These are phyloP conservation scores for Psilocybe azurescens DNA, from an alignment of 768 basidiomycete species.

Conservation along the genomic window DNA sequence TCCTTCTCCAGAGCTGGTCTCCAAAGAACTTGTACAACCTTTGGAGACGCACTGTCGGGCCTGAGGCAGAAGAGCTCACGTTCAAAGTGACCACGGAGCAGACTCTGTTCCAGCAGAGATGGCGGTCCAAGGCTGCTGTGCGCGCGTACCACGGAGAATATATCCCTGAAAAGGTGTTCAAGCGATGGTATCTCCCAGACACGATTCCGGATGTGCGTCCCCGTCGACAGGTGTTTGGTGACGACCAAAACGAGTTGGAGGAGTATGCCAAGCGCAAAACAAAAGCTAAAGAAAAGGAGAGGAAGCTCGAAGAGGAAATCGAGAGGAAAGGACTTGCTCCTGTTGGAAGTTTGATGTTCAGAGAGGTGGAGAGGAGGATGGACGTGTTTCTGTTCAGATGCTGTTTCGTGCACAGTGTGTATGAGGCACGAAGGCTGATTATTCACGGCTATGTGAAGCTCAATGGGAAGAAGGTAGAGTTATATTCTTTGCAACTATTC, in stretches of 20 bases:
- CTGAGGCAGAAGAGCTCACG: constrained; percentile 50
- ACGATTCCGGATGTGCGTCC: constrained; percentile 87
- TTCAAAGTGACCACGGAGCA: constrained; percentile 59
- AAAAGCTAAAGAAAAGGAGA: constrained; percentile 38
- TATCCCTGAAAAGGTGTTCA: constrained; percentile 92
- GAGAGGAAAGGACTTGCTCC: constrained; percentile 76
- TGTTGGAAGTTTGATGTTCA: constrained; percentile 94
- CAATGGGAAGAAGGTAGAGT: constrained; percentile 86
- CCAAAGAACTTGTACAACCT: constrained; percentile 90
- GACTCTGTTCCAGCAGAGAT: constrained; percentile 91
- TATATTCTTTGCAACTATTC: not conserved
- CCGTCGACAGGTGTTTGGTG: constrained; percentile 47
- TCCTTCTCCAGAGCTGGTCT: constrained; percentile 74
- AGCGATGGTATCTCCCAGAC: constrained; percentile 91
- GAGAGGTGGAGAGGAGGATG: constrained; percentile 92
- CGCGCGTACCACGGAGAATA: constrained; percentile 96
- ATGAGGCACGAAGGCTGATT: constrained; percentile 86
- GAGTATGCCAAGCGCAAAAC: constrained; percentile 65
- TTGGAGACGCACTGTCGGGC: constrained; percentile 71
- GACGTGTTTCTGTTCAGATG: constrained; percentile 85
- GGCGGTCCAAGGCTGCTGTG: constrained; percentile 83
- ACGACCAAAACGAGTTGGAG: constrained; percentile 51
- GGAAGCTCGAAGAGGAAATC: constrained; percentile 56
- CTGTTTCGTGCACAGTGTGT: constrained; percentile 62
- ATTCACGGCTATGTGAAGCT: constrained; percentile 86